Base-by-base conservation (phyloP, 2,329 filamentous ascomycete species). In the Pseudogymnoascus verrucosus region DNA sequence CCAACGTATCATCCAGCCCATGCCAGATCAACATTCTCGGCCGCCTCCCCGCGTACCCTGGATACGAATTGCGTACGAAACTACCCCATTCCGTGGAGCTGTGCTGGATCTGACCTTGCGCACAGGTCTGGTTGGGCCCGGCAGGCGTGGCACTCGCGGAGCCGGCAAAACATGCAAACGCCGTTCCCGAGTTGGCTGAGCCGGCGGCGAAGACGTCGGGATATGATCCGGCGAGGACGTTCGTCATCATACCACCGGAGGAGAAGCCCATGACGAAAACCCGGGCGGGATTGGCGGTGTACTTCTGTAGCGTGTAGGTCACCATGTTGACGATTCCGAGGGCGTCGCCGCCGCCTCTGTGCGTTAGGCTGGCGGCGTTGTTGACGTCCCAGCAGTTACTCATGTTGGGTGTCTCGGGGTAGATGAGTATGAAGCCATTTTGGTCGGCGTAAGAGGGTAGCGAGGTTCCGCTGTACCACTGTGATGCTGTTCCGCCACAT, bases 341-440 rank as follows among this genome's bases (percentile, higher is more conserved):
- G 62, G 77, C 81, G 70, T 85, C 79, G 2, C 80, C 80, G 28
- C 82, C 82, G 10, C 82, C 83, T 54, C 80, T 76, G 67, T 83
- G 82, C 8, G 77, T 79, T 1, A 86, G 75, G 0, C 82, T 76
- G 39, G 75, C 73, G 31, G 74, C 74, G 28, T 78, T 80, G 12
- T 78, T 79, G 1, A 85, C 83, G 64, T 86, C 83, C 81, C 82
- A 85, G 74, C 83, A 85, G 23, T 74, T 76, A 4, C 75, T 81
- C n/a, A 71, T 71, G 70, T 83, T 79, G 0, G 79, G 79, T 2
- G 77, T 79, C 67, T 79, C 76, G 1, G 82, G 81, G 71, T 83
- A 86, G 69, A 86, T 81, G 65, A 81, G 77, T 62, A 87, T 83
- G 72, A 82, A 84, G 26, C 82, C 83, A 62, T 83, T 76, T 60